Base-by-base conservation (phyloP, 140 eudicot species). In the Erigeron philadelphicus region DNA sequence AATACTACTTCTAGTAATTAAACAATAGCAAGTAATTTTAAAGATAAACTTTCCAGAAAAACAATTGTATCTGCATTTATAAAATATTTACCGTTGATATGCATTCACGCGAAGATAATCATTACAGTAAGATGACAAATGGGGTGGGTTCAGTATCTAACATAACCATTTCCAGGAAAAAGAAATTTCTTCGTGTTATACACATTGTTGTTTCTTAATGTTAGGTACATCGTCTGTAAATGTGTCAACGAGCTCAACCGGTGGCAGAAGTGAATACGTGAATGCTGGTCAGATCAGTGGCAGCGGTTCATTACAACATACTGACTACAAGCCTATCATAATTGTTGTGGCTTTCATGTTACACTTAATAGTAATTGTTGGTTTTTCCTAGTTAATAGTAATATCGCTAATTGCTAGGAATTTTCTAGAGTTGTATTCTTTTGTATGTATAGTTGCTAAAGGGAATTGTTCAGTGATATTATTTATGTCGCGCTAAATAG, bases 191-290 rank as follows among this genome's bases (percentile, higher is more conserved):
- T 31, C 38, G 38, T 31, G 38, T 31, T 31, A 31, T 31, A 31
- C 38, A 31, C 5, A 12, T 3, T 47, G 40, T 42, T 59, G 45
- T 25, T 43, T 35, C 42, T 13, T 54, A 25, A 65, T 63, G 5
- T 64, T 77, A 92, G 98, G 98, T 81, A 81, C 95, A 2, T 63
- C 41, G 56, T 61, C 96, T 17, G 92, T 88, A 35, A 92, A 92
- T 65, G 98, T 92, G 68, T 81, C 95, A 48, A 82, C 88, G 25
- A 71, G 76, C 55, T 68, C 86, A 18, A 78, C 77, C 52, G 83
- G 83, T 38, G 88, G 90, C 11, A 72, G 71, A 72, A 88, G 87
- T n/a, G 95, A 85, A 47, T 86, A 69, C 25, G 86, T 86, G 66
- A 86, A 80, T 18, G 85, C 96, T 2, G 96, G 95, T 71, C 88